These are phyloP conservation scores for Fraxinus ornus DNA, from an alignment of 305 asterid species.

Conservation along the genomic window DNA sequence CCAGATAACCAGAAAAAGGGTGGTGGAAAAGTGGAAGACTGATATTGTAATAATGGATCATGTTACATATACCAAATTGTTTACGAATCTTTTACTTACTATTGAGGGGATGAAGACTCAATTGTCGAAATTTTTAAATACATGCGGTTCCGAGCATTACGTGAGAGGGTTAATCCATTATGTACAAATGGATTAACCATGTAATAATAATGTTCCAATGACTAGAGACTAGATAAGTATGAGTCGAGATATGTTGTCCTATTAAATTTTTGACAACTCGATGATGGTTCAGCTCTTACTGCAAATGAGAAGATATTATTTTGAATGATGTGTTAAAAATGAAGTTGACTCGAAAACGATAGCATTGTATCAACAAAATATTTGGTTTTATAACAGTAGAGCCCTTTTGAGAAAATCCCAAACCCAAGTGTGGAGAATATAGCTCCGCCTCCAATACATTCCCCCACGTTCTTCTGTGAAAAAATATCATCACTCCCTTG, in stretches of 20 bases:
- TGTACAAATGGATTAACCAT: no score
- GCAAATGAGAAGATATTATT: background rate
- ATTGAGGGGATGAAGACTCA: no score
- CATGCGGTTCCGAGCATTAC: no score
- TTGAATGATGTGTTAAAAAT: background rate
- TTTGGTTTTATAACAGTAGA: background rate
- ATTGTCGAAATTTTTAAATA: no score
- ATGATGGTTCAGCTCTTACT: background rate
- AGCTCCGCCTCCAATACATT: conserved; percentile 24
- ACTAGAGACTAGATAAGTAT: background rate
- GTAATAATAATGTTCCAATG: background rate
- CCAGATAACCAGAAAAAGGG: background rate
- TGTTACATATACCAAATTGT: no score
- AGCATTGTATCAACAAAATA: background rate
- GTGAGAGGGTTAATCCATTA: no score
- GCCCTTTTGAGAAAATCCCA: background rate
- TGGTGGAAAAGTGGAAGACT: background rate
- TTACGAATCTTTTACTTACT: no score
- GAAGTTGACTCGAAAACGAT: background rate
- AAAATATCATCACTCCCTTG: background rate
- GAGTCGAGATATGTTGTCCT: background rate
- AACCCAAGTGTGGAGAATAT: conserved; percentile 21
- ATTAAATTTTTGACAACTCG: background rate
- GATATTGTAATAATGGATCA: no score
- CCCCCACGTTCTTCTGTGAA: background rate